phyloP scores from a whole-genome alignment of 2,329 filamentous ascomycete species.

The Colletotrichum sansevieriae region DNA sequence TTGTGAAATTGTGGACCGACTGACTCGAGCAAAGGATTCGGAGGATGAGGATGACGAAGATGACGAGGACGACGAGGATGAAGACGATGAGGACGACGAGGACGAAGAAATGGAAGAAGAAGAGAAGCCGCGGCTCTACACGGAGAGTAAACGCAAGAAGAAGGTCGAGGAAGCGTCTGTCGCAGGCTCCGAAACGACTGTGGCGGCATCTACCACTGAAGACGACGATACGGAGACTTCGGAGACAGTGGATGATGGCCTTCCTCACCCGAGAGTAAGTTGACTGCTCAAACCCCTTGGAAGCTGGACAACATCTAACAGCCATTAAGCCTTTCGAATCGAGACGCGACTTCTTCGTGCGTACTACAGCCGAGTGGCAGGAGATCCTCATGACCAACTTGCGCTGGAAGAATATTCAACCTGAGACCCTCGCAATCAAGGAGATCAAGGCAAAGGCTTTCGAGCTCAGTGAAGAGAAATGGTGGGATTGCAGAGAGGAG shows the following conservation, averaged over 20 bases:
- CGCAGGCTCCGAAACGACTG: constrained; percentile 46
- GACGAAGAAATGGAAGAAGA: constrained; percentile 63
- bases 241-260: constrained; percentile 76
- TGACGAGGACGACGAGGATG: constrained; percentile 67
- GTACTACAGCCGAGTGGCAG: constrained; percentile 92
- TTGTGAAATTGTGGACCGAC: constrained; percentile 46
- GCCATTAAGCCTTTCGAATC: constrained; percentile 84
- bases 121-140: constrained; percentile 58
- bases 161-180: constrained; percentile 58
- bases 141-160: constrained; percentile 69
- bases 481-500: constrained; percentile 98
- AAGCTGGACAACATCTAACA: constrained; percentile 8
- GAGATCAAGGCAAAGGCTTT: constrained; percentile 94
- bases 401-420: constrained; percentile 74
- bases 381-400: constrained; percentile 83
- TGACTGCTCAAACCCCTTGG: neutral
- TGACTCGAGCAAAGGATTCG: constrained; percentile 61
- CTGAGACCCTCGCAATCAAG: constrained; percentile 81
- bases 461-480: constrained; percentile 92
- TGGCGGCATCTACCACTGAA: constrained; percentile 48
- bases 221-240: constrained; percentile 63
- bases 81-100: constrained; percentile 64
- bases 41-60: constrained; percentile 72
- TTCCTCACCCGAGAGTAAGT: constrained; percentile 76
- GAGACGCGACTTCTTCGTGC: constrained; percentile 89